Evolutionary conservation across 2,329 filamentous ascomycete species (phyloP).

Genomic region (Penicillium verrucosum): DNA sequence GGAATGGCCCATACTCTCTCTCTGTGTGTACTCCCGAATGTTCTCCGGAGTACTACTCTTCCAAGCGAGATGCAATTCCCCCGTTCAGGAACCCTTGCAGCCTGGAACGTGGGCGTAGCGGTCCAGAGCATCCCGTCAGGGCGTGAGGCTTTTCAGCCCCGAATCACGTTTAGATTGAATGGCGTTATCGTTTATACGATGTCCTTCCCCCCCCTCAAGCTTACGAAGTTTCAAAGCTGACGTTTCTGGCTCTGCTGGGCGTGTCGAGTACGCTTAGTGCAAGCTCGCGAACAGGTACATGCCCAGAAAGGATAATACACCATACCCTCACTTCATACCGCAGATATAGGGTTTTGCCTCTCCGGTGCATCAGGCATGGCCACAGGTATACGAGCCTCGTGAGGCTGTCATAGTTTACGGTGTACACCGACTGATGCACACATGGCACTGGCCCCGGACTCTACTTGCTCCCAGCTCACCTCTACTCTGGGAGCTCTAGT

Average conservation of each 20-base stretch:
- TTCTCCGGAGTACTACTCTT: neutral
- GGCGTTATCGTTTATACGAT: neutral
- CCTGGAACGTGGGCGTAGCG: slow-evolving; percentile 20
- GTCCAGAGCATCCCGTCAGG: slow-evolving; percentile 12
- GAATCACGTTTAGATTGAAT: neutral
- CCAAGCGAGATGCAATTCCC: slow-evolving; percentile 13
- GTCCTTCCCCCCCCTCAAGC: neutral
- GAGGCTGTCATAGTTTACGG: neutral
- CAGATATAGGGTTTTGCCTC: neutral
- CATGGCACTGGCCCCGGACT: slow-evolving; percentile 17
- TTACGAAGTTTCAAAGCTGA: neutral
- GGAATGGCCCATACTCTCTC: neutral
- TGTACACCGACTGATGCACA: slow-evolving; percentile 23
- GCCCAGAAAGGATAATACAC: neutral
- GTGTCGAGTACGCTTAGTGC: neutral
- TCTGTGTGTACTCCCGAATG: neutral
- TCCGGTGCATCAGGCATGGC: slow-evolving; percentile 4
- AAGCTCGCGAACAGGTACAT: slow-evolving; percentile 4
- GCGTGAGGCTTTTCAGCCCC: no score
- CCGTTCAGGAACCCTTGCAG: slow-evolving; percentile 13
- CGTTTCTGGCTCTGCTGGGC: neutral
- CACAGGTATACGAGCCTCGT: slow-evolving; percentile 5
- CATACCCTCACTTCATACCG: neutral
- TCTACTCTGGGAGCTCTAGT: neutral
- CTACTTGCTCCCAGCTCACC: neutral